Evolutionary conservation across 768 basidiomycete genomes (phyloP), one percentile per base, ranked within the genome.

Genomic region (Boletus edulis): DNA sequence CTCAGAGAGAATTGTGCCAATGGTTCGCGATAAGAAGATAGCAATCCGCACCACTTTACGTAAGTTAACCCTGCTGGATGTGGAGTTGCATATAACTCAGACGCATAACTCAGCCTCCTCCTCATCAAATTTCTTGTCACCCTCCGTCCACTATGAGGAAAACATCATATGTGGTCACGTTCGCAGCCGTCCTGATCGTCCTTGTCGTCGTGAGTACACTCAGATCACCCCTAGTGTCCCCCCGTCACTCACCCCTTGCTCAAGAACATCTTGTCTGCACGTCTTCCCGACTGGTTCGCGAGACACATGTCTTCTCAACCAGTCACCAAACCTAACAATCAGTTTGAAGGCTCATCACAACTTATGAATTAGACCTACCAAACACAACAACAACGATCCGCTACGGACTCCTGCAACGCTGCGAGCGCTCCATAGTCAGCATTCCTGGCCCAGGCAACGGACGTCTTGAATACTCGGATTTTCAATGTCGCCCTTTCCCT

Each of bases 401-500:
- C 52, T 90, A 85, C 60, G 89, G 89, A 9, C 76, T 91, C 29
- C 67, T 64, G 58, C 57, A 79, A 56, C 78, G 76, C 18, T 91
- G 89, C 72, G 78, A 85, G 50, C 78, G 78, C 42, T 71, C 75
- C 46, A 51, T 77, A 2, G 67, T 84, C 41, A 67, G 73, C 58
- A 55, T 86, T 12, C 85, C 84, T 3, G 73, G 73, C 20, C 70
- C 75, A 10, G 65, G 63, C 14, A 73, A 73, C n/a, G 72, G 77
- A 7, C 72, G 72, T 41, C 60, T 82, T 47, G 72, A 77, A 35
- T 85, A 83, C 67, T 76, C 78, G 4, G 75, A 81, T 13, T 83
- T 78, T 61, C 70, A 83, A 46, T 91, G 89, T 59, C 82, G 87
- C 49, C 62, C 71, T 6, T 91, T 91, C 68, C 89, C 89, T 4